phyloP scores from a whole-genome alignment of 116 monocot species.

The Cymodocea nodosa region DNA sequence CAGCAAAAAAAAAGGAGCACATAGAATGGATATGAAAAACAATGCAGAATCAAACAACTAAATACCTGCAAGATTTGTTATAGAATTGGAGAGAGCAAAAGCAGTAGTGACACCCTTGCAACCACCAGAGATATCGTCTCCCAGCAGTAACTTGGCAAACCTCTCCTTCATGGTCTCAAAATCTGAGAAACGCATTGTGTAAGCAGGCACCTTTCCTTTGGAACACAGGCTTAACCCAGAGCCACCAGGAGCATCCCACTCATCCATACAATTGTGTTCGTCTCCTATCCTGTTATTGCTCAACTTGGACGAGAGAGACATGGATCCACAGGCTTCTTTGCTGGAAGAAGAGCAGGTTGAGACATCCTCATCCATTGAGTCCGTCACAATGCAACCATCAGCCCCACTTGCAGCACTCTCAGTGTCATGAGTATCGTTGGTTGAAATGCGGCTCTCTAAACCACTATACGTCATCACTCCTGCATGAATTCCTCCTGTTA shows the following conservation, averaged over 20 bases:
- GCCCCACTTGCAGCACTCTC: slow-evolving; percentile 34
- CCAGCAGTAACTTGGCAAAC: slow-evolving; percentile 78
- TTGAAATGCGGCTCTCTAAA: slow-evolving; percentile 69
- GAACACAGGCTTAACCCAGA: slow-evolving; percentile 13
- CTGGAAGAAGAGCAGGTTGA: slow-evolving; percentile 69
- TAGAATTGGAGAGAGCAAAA: slow-evolving; percentile 79
- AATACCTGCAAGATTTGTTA: slow-evolving; percentile 72
- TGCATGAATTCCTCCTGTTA: slow-evolving; percentile 19
- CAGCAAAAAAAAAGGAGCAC: no score
- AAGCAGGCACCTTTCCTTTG: slow-evolving; percentile 52
- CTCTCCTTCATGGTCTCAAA: slow-evolving; percentile 84
- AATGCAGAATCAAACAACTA: not conserved
- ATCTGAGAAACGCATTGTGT: slow-evolving; percentile 46
- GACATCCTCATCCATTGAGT: slow-evolving; percentile 65
- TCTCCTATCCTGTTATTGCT: slow-evolving; percentile 35
- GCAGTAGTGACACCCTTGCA: slow-evolving; percentile 53
- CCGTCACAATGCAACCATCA: slow-evolving; percentile 36
- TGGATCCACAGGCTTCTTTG: slow-evolving; percentile 49
- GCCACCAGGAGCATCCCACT: slow-evolving; percentile 25
- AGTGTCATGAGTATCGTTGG: slow-evolving; percentile 43
- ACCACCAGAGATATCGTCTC: slow-evolving; percentile 83
- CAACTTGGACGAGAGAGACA: slow-evolving; percentile 53
- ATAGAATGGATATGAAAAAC: no score
- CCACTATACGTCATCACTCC: slow-evolving; percentile 84
- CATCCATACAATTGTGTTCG: slow-evolving; percentile 26